Conservation (phyloP, 345 rosid species). For the Aquilaria malaccensis region DNA sequence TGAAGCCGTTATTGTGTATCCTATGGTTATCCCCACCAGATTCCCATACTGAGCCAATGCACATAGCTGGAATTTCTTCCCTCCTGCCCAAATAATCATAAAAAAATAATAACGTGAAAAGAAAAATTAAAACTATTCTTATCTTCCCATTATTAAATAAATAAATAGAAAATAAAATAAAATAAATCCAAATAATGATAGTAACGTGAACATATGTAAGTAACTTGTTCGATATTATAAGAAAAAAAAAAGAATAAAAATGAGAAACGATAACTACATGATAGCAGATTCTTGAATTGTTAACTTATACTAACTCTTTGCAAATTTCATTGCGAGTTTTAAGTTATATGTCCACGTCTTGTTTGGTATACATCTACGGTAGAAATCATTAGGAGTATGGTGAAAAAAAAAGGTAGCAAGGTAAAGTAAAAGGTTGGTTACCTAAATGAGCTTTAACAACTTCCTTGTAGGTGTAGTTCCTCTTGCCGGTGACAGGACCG, state of each 20-base stretch:
- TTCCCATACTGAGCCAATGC: slow-evolving; percentile 17
- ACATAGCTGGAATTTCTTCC: slow-evolving; percentile 10
- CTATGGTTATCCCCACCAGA: slow-evolving; percentile 24
- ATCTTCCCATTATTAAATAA: background rate
- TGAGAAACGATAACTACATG: background rate
- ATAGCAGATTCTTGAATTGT: too few relatives aligned
- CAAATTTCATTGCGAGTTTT: too few relatives aligned
- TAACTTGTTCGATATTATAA: too few relatives aligned
- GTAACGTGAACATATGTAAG: background rate
- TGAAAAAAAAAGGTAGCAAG: background rate
- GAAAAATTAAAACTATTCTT: background rate
- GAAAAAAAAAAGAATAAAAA: background rate
- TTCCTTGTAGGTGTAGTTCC: slow-evolving; percentile 20
- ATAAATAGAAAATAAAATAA: background rate
- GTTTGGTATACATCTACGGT: too few relatives aligned
- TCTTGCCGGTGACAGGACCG: slow-evolving; percentile 25
- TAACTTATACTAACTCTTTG: too few relatives aligned
- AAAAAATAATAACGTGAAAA: background rate
- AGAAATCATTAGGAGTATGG: too few relatives aligned
- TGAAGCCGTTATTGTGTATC: slow-evolving; percentile 31
- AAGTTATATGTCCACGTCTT: too few relatives aligned
- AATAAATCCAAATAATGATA: background rate
- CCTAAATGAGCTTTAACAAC: slow-evolving; percentile 27
- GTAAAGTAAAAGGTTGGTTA: slow-evolving; percentile 4
- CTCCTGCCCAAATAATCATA: background rate